Evolutionary conservation across 75 land plant species (phyloP).

Genomic region (Sequoia sempervirens): DNA sequence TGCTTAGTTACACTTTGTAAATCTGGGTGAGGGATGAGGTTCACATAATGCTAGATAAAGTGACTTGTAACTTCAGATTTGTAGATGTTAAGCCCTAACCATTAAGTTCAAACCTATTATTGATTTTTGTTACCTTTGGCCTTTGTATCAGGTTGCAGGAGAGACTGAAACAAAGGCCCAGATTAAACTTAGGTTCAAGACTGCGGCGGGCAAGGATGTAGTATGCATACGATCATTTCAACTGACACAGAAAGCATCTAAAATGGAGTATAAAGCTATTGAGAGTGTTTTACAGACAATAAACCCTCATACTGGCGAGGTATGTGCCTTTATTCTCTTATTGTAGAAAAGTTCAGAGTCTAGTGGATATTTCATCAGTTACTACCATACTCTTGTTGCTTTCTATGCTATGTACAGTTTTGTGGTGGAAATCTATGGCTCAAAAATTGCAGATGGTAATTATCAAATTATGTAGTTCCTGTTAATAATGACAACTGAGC

Average conservation of each 20-base stretch:
- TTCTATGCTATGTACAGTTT: background rate
- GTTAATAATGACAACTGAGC: background rate
- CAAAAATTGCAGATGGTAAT: background rate
- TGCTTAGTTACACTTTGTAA: background rate
- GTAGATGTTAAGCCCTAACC: background rate
- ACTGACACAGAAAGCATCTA: constrained; percentile 93
- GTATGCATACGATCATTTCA: constrained; percentile 97
- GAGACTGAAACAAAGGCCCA: constrained; percentile 98
- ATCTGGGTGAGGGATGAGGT: background rate
- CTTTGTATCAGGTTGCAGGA: constrained; percentile 71
- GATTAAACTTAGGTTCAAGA: constrained; percentile 92
- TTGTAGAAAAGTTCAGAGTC: background rate
- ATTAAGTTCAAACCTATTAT: background rate
- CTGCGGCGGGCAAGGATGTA: constrained; percentile 95
- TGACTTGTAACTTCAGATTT: background rate
- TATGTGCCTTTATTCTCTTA: constrained; percentile 11
- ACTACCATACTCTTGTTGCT: background rate
- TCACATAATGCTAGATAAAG: background rate
- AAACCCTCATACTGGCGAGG: constrained; percentile 88
- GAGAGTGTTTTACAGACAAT: constrained; percentile 97
- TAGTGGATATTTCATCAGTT: background rate
- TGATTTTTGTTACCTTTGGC: background rate
- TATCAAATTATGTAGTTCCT: background rate
- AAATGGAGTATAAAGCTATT: constrained; percentile 98
- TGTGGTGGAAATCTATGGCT: background rate